These are phyloP conservation scores for Linnemannia elongata DNA, from an alignment of 192 early-diverging fungal genomes.

Conservation along the genomic window DNA sequence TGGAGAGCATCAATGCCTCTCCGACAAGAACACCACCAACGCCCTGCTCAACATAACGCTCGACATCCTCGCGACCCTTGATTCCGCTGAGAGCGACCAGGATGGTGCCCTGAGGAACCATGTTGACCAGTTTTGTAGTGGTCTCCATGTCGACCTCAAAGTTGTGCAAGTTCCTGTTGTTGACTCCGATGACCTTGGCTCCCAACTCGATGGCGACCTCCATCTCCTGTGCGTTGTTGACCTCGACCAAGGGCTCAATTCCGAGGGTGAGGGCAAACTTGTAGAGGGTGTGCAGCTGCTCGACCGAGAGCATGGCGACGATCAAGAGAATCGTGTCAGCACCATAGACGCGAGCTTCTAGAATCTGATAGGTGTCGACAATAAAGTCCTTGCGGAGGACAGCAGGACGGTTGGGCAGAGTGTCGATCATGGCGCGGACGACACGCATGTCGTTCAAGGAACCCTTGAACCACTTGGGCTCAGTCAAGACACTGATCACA, in stretches of 20 bases:
- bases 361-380: constrained; percentile 94
- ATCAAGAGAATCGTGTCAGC: constrained; percentile 97
- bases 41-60: constrained; percentile 80
- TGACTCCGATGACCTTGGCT: constrained; percentile 94
- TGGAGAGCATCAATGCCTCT: constrained; percentile 92
- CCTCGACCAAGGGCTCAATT: constrained; percentile 99
- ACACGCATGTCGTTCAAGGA: constrained; percentile 90
- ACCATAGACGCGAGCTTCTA: constrained; percentile 94
- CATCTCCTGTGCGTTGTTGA: constrained; percentile 94
- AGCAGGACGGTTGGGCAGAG: constrained; percentile 82
- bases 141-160: constrained; percentile 95
- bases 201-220: constrained; percentile 82
- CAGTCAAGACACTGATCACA: constrained; percentile 97
- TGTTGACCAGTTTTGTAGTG: constrained; percentile 81
- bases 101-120: constrained; percentile 81
- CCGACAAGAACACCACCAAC: constrained; percentile 92
- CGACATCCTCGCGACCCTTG: constrained; percentile 83
- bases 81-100: constrained; percentile 96
- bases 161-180: constrained; percentile 97
- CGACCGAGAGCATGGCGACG: constrained; percentile 89
- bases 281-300: constrained; percentile 77
- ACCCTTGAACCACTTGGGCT: constrained; percentile 99
- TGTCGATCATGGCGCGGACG: constrained; percentile 80
- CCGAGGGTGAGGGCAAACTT: constrained; percentile 81
- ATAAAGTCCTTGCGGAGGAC: constrained; percentile 98